Evolutionary conservation across 1,284 basidiomycete species (phyloP).

Genomic region (Porogramme epimiltina): DNA sequence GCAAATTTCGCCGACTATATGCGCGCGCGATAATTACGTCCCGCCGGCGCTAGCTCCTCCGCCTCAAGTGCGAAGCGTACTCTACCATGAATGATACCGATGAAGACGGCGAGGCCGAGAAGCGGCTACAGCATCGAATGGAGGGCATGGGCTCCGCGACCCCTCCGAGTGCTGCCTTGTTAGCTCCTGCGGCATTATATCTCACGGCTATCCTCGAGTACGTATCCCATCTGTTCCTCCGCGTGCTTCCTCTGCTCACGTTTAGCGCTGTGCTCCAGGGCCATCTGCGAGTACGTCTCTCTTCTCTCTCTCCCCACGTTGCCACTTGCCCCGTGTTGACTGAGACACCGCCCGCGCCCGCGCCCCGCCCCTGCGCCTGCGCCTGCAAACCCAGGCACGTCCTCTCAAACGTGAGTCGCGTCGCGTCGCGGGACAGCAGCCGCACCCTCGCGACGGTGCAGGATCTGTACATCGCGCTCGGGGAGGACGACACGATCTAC

Average conservation of each 20-base stretch:
- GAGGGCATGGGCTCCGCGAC: conserved; percentile 38
- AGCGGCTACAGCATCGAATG: conserved; percentile 61
- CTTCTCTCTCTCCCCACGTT: no score
- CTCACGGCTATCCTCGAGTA: conserved; percentile 92
- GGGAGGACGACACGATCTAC: conserved; percentile 86
- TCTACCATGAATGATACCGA: conserved; percentile 83
- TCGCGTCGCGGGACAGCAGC: conserved; percentile 83
- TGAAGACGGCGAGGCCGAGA: conserved; percentile 69
- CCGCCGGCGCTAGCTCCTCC: conserved; percentile 55
- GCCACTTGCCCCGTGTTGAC: no score
- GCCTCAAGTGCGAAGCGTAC: conserved; percentile 83
- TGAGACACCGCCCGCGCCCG: conserved; percentile 8
- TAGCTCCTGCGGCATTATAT: conserved; percentile 86
- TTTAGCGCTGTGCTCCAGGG: conserved; percentile 43
- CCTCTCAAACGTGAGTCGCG: conserved; percentile 79
- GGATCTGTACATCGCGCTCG: conserved; percentile 84
- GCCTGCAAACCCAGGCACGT: conserved; percentile 64
- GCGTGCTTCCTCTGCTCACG: conserved; percentile 9
- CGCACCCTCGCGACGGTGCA: conserved; percentile 73
- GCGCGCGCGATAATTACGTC: background rate
- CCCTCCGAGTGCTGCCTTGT: conserved; percentile 55
- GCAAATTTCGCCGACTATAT: background rate
- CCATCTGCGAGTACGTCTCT: conserved; percentile 78
- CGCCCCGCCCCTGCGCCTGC: no score
- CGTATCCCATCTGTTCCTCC: conserved; percentile 39